These are phyloP conservation scores for Cystobasidium onofrii DNA, from an alignment of 768 basidiomycete genomes.

Conservation along the genomic window DNA sequence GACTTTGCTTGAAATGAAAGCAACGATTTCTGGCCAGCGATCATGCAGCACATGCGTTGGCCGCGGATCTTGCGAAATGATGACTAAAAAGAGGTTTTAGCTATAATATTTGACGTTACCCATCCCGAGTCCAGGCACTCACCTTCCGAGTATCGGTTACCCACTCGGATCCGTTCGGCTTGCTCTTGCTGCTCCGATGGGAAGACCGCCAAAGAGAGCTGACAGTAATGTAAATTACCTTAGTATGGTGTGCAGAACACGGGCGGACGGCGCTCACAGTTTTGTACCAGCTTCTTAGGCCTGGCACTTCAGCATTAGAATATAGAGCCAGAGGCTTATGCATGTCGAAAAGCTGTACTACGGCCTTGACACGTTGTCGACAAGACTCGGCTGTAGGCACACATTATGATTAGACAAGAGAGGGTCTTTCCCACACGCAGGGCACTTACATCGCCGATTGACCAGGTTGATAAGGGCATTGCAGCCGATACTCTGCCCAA, in stretches of 20 bases:
- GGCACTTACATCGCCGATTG: conserved; percentile 55
- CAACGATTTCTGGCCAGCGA: neutral
- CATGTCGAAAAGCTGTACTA: conserved; percentile 12
- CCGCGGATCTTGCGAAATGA: conserved; percentile 19
- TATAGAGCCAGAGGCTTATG: neutral
- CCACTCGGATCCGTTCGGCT: neutral
- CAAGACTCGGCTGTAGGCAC: neutral
- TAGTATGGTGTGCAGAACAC: neutral
- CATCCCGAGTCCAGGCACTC: neutral
- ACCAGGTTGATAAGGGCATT: conserved; percentile 66
- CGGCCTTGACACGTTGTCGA: neutral
- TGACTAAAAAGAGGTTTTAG: neutral
- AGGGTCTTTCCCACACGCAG: neutral
- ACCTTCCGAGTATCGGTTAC: conserved; percentile 20
- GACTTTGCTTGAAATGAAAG: neutral
- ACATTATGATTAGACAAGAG: too few species aligned
- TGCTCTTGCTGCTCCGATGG: conserved; percentile 3
- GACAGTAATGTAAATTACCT: too few species aligned
- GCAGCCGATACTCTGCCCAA: conserved; percentile 82
- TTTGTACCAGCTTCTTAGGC: conserved; percentile 15
- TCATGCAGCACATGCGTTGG: conserved; percentile 26
- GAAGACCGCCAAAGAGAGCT: conserved; percentile 13
- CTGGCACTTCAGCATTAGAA: neutral
- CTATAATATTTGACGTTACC: neutral
- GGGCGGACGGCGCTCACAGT: neutral